Conservation (phyloP, 129 eudicot species). For the Chrysanthemum lavandulifolium region DNA sequence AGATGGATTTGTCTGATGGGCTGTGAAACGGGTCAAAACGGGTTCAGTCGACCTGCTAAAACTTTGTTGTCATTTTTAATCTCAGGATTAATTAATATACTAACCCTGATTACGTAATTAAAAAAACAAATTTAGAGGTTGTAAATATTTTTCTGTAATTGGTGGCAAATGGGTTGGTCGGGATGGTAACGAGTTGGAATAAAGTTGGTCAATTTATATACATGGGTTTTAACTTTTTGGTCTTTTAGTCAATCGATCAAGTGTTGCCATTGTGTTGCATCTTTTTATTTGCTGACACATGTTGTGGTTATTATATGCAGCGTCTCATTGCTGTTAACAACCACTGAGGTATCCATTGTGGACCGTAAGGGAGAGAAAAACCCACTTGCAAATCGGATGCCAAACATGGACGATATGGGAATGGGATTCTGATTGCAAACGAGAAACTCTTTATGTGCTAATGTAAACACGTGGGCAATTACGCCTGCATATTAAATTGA, state of each 20-base stretch:
- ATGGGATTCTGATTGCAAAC: slow-evolving; percentile 29
- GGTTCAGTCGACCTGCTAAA: not conserved
- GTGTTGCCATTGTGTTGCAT: not conserved
- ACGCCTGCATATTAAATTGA: no score
- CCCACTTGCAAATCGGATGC: slow-evolving; percentile 70
- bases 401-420: slow-evolving; percentile 70
- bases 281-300: not conserved
- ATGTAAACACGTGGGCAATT: no score
- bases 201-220: not conserved
- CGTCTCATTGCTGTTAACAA: slow-evolving; percentile 70
- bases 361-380: slow-evolving; percentile 67
- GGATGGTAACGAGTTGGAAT: no score
- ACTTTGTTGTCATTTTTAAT: not conserved
- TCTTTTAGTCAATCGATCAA: not conserved
- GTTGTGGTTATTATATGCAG: slow-evolving; percentile 34
- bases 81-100: no score
- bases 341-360: slow-evolving; percentile 66
- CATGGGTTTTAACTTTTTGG: not conserved
- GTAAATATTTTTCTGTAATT: not conserved
- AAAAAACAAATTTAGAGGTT: not conserved
- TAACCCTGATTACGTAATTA: not conserved
- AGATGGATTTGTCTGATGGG: no score
- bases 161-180: no score
- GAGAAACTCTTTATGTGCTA: no score
- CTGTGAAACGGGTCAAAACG: no score